Evolutionary conservation across 345 rosid species (phyloP).

Genomic region (Acer saccharum): DNA sequence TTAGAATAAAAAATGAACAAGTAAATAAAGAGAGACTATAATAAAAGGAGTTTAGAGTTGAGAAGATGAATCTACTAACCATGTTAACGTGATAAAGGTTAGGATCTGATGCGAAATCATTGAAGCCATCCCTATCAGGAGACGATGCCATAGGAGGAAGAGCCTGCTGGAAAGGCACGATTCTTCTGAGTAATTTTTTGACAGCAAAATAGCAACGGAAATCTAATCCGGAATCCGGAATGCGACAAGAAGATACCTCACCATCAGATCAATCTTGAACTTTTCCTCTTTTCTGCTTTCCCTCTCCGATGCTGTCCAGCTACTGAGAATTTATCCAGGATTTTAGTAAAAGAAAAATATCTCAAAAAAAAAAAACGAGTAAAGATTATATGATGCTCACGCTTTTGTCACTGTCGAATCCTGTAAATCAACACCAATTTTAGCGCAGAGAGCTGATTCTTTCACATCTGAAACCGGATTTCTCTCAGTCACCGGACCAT

Average conservation of each 20-base stretch:
- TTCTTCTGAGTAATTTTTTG: slow-evolving; percentile 28
- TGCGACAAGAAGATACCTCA: slow-evolving; percentile 38
- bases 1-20: too few species aligned
- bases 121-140: slow-evolving; percentile 24
- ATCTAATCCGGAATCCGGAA: slow-evolving; percentile 24
- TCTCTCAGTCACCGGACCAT: slow-evolving; percentile 17
- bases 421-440: slow-evolving; percentile 27
- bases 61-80: slow-evolving; percentile 18
- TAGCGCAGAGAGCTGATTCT: slow-evolving; percentile 17
- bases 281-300: slow-evolving; percentile 35
- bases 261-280: slow-evolving; percentile 61
- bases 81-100: slow-evolving; percentile 13
- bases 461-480: slow-evolving; percentile 18
- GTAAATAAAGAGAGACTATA: too few species aligned
- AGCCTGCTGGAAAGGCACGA: slow-evolving; percentile 41
- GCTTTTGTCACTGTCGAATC: slow-evolving; percentile 33
- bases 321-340: slow-evolving; percentile 29
- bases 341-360: slow-evolving; percentile 11
- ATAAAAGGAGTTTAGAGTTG: background rate
- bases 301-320: slow-evolving; percentile 9
- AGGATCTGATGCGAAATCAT: slow-evolving; percentile 30
- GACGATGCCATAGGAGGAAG: slow-evolving; percentile 45
- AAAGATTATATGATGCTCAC: slow-evolving; percentile 36
- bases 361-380: slow-evolving; percentile 13
- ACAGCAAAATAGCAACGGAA: slow-evolving; percentile 27